Evolutionary conservation across 352 stramenopile genomes (phyloP), one percentile per base, ranked within the genome.

Genomic region (Phytophthora macrochlamydospora): DNA sequence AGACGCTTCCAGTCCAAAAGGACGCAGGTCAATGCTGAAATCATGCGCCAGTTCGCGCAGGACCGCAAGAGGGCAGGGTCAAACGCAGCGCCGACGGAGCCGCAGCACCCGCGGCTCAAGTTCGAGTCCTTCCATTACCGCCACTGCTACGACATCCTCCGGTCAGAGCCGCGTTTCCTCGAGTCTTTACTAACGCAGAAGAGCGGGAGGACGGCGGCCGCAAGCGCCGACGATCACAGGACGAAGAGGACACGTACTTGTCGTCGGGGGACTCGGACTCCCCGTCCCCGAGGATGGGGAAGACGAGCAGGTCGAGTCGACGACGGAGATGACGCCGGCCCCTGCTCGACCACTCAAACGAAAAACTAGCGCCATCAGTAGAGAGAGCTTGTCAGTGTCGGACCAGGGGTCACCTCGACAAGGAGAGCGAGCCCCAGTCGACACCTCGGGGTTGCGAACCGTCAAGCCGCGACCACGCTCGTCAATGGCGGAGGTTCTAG

Each of bases 61-160:
- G 52, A 59, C 24, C 68, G 64, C 4, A 60, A 73, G 54, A 53
- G 59, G 2, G 49, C 68, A 14, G 48, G 49, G 7, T 42, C 54
- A 12, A 40, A 48, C 35, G 64, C 67, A 29, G 57, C 57, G 57
- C 63, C 65, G 55, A 64, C 54, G 40, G 64, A 73, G 43, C 40
- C 59, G 11, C 13, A 45, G 2, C 59, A 48, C 3, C 68, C 68
- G 0, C 67, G 71, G 46, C 59, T 76, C 38, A 73, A 70, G 44
- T 76, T 76, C 32, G 64, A 76, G 64, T 64, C 64, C 14, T 76
- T 76, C 59, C 68, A 76, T 51, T 76, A 73, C 42, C 64, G 55
- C 45, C 68, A 76, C 42, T 76, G 68, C 59, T 76, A 76, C 51
- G 68, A 76, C 43, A 67, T 73, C 12, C 33, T 76, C 32, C 43